Conservation (phyloP, 192 early-diverging fungal genomes). For the Coemansia sp. region DNA sequence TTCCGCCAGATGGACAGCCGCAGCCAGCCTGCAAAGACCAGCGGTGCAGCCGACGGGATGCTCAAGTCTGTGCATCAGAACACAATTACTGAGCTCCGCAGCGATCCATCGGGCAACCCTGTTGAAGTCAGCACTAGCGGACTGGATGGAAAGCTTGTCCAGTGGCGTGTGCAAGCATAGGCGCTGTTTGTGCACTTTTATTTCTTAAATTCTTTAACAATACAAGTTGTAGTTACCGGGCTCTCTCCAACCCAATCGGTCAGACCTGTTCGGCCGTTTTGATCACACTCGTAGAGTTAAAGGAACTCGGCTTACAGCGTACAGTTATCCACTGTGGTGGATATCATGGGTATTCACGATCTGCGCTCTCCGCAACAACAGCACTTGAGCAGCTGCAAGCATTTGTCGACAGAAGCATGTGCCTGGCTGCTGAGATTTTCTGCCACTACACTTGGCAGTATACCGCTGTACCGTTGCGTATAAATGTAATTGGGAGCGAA, state of each 20-base stretch:
- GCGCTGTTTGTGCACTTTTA: background rate
- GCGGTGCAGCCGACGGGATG: slow-evolving; percentile 33
- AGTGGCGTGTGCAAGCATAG: slow-evolving; percentile 42
- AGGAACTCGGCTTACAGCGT: too few relatives aligned
- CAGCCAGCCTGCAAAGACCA: slow-evolving; percentile 55
- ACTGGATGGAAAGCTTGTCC: slow-evolving; percentile 47
- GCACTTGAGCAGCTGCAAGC: too few relatives aligned
- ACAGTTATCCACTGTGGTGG: too few relatives aligned
- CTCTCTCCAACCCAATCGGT: background rate
- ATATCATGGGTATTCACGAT: too few relatives aligned
- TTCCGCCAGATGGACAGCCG: slow-evolving; percentile 94
- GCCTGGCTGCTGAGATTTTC: too few relatives aligned
- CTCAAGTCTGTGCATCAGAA: slow-evolving; percentile 94
- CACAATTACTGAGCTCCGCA: slow-evolving; percentile 75
- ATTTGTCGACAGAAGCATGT: too few relatives aligned
- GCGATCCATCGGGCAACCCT: slow-evolving; percentile 23
- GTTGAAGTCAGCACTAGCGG: slow-evolving; percentile 43
- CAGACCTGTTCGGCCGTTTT: background rate
- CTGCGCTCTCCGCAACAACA: too few relatives aligned
- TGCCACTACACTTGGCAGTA: too few relatives aligned
- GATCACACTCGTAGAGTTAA: background rate
- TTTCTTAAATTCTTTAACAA: background rate
- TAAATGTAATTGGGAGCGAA: too few relatives aligned
- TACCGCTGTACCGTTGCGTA: too few relatives aligned
- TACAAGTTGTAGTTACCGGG: background rate